phyloP scores from a whole-genome alignment of 148 eudicot genomes.

The Polygonum maritimum region DNA sequence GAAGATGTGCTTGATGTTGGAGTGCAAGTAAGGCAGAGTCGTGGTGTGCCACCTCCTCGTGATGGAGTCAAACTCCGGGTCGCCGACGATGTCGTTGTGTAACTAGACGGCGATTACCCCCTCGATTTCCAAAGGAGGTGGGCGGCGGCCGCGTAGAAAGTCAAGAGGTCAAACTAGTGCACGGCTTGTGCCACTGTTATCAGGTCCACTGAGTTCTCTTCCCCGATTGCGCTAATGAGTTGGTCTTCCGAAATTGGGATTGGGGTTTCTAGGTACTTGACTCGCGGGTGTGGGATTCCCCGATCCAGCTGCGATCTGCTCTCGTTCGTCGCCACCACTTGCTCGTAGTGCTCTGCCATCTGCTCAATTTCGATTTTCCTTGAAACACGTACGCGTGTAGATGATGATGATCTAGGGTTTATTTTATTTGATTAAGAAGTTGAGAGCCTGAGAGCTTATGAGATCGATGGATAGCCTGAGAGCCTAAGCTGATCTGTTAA shows the following conservation, averaged over 20 bases:
- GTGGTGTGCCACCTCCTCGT: conserved; percentile 18
- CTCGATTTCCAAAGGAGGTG: conserved; percentile 29
- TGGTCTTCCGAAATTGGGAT: conserved; percentile 16
- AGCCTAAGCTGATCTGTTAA: no score
- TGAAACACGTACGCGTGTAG: background rate
- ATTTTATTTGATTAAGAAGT: no score
- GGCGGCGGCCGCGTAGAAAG: conserved; percentile 24
- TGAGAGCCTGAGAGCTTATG: no score
- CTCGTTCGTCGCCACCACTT: conserved; percentile 37
- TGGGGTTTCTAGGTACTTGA: conserved; percentile 27
- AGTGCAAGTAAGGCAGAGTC: conserved; percentile 28
- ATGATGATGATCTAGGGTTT: background rate
- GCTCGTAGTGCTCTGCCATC: conserved; percentile 38
- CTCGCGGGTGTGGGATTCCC: conserved; percentile 21
- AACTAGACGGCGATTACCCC: conserved; percentile 48
- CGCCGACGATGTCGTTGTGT: conserved; percentile 20
- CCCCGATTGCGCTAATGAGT: conserved; percentile 19
- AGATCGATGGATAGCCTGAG: no score
- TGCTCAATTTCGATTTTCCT: conserved; percentile 2
- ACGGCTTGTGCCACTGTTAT: conserved; percentile 40
- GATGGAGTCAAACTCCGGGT: conserved; percentile 27
- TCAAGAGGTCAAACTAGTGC: conserved; percentile 45
- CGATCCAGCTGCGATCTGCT: conserved; percentile 28
- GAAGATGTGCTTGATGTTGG: conserved; percentile 13
- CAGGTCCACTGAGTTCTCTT: conserved; percentile 25